Percentiles rank a stretch among this genome's conserved stretches.
Conservation (phyloP, 2,329 filamentous ascomycete species). For the Alternaria arbusti region DNA sequence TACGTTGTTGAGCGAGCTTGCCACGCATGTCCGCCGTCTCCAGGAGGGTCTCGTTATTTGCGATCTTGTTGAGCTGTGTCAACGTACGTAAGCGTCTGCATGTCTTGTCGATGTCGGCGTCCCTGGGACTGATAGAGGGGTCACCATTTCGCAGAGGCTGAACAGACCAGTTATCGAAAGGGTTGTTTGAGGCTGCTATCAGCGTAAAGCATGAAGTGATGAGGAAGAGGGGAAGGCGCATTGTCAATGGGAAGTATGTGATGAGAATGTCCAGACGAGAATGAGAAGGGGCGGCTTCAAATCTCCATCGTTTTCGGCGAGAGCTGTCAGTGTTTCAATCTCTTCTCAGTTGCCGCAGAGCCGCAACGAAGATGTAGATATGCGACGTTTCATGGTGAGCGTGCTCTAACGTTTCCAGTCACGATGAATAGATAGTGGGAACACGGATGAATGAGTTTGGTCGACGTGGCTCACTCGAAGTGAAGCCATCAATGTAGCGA, state of each 20-base stretch:
- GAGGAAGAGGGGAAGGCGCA: background rate
- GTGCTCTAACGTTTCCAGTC: background rate
- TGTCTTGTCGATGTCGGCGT: constrained; percentile 1
- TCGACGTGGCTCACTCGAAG: too few relatives aligned
- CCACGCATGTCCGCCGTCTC: constrained; percentile 25
- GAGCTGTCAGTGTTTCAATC: constrained; percentile 20
- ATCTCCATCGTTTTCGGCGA: background rate
- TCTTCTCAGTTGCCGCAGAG: background rate
- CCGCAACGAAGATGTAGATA: background rate
- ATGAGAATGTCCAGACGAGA: background rate
- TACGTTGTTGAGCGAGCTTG: constrained; percentile 10
- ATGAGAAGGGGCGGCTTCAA: background rate
- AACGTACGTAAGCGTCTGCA: constrained; percentile 32
- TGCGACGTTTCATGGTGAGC: background rate
- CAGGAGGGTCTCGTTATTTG: constrained; percentile 35
- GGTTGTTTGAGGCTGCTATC: background rate
- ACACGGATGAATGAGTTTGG: too few relatives aligned
- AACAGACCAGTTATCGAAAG: background rate
- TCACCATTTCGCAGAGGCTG: background rate
- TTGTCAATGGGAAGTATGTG: background rate
- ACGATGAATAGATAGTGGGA: too few relatives aligned
- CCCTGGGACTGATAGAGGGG: background rate
- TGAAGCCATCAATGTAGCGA: too few relatives aligned
- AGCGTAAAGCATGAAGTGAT: background rate
- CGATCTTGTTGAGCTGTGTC: constrained; percentile 29